These are phyloP conservation scores for Aureobasidium vineae DNA, from an alignment of 2,329 filamentous ascomycete genomes.

Conservation along the genomic window DNA sequence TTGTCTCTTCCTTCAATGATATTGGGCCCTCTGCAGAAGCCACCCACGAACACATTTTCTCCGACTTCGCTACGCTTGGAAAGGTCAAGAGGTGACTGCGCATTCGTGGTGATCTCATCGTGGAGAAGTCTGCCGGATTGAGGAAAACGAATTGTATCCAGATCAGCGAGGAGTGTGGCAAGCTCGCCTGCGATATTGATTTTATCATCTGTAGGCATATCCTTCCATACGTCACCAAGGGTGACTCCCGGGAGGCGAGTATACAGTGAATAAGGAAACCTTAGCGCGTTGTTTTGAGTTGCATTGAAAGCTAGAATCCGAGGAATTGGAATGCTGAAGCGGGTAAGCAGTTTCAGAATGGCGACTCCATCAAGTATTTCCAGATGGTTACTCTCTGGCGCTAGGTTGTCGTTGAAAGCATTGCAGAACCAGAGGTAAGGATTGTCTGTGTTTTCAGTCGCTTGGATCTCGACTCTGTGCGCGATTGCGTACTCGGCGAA, in stretches of 20 bases:
- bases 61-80: background rate
- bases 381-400: background rate
- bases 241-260: background rate
- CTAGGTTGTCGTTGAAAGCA: background rate
- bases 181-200: background rate
- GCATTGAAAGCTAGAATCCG: background rate
- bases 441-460: background rate
- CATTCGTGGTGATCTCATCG: background rate
- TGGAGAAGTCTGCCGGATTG: conserved; percentile 2
- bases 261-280: background rate
- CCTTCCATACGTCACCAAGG: background rate
- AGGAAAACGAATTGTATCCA: background rate
- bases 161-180: background rate
- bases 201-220: background rate
- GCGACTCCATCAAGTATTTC: background rate
- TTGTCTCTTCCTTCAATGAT: background rate
- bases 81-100: background rate
- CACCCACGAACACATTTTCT: background rate
- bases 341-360: background rate
- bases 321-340: background rate
- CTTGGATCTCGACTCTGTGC: background rate
- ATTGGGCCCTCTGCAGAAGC: background rate
- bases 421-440: background rate
- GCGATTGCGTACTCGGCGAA: background rate
- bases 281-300: background rate